Conservation (phyloP, 2,329 filamentous ascomycete species). For the Biscogniauxia sp. region DNA sequence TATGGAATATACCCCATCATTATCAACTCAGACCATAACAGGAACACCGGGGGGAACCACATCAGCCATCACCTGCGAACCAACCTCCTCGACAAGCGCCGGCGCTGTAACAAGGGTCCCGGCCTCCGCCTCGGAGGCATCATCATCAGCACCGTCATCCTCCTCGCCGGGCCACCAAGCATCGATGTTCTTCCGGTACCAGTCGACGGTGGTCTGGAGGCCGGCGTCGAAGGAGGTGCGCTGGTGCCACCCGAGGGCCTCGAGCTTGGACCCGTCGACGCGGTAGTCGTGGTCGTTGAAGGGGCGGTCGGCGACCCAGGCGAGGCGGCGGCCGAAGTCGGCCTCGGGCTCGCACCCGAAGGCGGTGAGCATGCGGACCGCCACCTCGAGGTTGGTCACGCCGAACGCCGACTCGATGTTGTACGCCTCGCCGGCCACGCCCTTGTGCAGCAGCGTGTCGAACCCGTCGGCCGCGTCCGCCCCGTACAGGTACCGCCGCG, state of each 20-base stretch:
- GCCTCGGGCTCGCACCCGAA: constrained; percentile 1
- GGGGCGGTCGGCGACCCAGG: constrained; percentile 1
- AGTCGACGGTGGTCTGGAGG: neutral
- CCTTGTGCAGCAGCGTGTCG: constrained; percentile 3
- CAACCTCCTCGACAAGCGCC: too few species aligned
- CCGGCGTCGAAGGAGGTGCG: neutral
- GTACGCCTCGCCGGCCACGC: constrained; percentile 1
- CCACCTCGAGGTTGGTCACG: constrained; percentile 1
- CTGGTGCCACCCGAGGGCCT: neutral
- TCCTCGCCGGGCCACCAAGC: neutral
- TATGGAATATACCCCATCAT: too few species aligned
- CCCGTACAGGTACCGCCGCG: constrained; percentile 2
- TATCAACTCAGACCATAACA: too few species aligned
- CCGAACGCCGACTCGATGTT: constrained; percentile 1
- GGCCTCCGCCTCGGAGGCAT: too few species aligned
- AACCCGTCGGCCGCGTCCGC: constrained; percentile 2
- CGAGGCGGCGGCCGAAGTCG: constrained; percentile 1
- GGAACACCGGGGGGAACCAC: too few species aligned
- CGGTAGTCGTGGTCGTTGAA: constrained; percentile 3
- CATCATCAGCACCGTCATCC: neutral
- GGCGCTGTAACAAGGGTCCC: too few species aligned
- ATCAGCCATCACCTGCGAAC: too few species aligned
- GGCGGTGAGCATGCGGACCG: neutral
- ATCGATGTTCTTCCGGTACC: constrained; percentile 3
- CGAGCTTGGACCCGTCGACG: constrained; percentile 1